Evolutionary conservation across 768 basidiomycete genomes (phyloP).

Genomic region (Mycena capillaripes): DNA sequence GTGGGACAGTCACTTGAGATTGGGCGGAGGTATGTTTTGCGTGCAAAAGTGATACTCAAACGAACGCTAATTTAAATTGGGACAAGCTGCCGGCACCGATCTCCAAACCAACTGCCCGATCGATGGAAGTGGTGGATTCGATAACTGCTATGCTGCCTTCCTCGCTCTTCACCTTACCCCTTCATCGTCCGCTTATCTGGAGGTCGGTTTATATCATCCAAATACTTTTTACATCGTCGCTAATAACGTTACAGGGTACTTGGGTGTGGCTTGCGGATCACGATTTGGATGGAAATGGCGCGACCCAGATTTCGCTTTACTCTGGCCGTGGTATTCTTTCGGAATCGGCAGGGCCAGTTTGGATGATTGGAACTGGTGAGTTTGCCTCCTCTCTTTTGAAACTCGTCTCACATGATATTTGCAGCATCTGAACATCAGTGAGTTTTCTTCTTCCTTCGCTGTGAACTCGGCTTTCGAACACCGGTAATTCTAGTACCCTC

Average conservation of each 20-base stretch:
- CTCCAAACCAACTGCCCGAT: conserved; percentile 64
- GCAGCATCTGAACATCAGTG: conserved; percentile 74
- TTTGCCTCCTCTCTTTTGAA: not conserved
- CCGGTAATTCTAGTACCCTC: too few relatives aligned
- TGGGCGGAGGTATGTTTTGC: conserved; percentile 53
- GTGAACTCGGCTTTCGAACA: too few relatives aligned
- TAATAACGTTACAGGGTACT: conserved; percentile 61
- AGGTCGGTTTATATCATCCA: conserved; percentile 55
- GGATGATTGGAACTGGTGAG: conserved; percentile 80
- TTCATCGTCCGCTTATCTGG: conserved; percentile 72
- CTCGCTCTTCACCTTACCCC: conserved; percentile 71
- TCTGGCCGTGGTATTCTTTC: conserved; percentile 84
- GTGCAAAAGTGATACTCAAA: not conserved
- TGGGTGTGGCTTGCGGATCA: conserved; percentile 91
- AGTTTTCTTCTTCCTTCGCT: too few relatives aligned
- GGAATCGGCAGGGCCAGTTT: conserved; percentile 82
- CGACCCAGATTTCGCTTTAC: conserved; percentile 67
- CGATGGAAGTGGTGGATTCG: conserved; percentile 53
- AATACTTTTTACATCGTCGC: conserved; percentile 46
- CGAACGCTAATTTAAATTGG: not conserved
- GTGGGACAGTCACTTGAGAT: conserved; percentile 70
- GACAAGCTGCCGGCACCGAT: conserved; percentile 65
- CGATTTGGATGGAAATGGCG: conserved; percentile 70
- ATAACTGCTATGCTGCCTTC: conserved; percentile 75
- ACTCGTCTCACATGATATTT: not conserved